phyloP scores from a whole-genome alignment of 1,284 basidiomycete species.

The Trametes hirsuta region DNA sequence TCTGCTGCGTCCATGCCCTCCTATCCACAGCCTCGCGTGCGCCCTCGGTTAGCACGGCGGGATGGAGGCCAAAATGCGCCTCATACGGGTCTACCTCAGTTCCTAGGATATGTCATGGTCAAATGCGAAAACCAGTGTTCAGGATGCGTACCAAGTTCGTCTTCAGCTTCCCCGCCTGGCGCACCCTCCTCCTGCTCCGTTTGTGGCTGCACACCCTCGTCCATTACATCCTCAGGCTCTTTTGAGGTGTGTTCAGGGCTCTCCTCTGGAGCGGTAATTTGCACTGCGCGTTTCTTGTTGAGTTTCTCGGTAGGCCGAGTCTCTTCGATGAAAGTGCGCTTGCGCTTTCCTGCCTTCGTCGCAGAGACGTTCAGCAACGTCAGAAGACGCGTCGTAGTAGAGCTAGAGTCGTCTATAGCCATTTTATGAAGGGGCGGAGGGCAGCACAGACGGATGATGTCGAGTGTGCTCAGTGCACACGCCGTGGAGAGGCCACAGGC shows the following conservation, averaged over 20 bases:
- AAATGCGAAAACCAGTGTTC: background rate
- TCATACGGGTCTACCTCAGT: constrained; percentile 54
- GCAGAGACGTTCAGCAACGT: constrained; percentile 96
- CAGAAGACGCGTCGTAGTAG: constrained; percentile 80
- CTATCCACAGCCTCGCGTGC: constrained; percentile 53
- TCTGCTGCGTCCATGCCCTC: constrained; percentile 51
- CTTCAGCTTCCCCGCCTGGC: constrained; percentile 24
- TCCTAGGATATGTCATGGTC: background rate
- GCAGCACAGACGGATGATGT: background rate
- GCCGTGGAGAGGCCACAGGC: too few species aligned
- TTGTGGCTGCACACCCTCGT: constrained; percentile 26
- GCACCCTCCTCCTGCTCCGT: constrained; percentile 20
- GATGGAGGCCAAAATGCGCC: constrained; percentile 64
- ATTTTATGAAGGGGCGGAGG: constrained; percentile 11
- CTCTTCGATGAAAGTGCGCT: constrained; percentile 47
- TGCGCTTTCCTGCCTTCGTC: constrained; percentile 63
- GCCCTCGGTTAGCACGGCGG: constrained; percentile 49
- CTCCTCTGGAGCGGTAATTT: constrained; percentile 24
- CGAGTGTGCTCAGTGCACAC: background rate
- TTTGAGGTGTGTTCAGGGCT: constrained; percentile 18
- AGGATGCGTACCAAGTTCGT: constrained; percentile 17
- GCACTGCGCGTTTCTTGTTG: constrained; percentile 54
- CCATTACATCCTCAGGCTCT: constrained; percentile 19
- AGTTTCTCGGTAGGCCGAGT: constrained; percentile 56
- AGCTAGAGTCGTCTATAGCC: constrained; percentile 42